Evolutionary conservation across 371 early-diverging fungal genomes (phyloP).

Genomic region (Mucor indicus): DNA sequence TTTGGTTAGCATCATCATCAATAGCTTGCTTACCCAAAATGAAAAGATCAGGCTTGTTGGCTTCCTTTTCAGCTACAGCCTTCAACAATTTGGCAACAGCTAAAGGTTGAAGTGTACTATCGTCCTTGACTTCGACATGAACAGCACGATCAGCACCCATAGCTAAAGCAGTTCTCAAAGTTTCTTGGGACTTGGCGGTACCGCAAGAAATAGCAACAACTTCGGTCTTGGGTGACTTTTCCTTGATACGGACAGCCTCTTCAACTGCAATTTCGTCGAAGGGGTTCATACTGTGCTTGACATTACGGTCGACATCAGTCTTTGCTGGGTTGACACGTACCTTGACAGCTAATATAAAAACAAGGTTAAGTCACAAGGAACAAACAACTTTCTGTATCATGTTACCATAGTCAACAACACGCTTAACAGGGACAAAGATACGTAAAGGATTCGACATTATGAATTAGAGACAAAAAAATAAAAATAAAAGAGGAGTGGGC

Average conservation of each 20-base stretch:
- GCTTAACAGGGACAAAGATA: conserved; percentile 92
- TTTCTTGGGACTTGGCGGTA: conserved; percentile 87
- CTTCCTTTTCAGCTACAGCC: conserved; percentile 84
- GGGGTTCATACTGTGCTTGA: conserved; percentile 99
- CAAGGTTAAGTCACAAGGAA: not conserved
- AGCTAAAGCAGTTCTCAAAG: conserved; percentile 94
- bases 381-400: not conserved
- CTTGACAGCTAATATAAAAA: conserved; percentile 75
- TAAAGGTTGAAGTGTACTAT: conserved; percentile 72
- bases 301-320: conserved; percentile 90
- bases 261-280: conserved; percentile 98
- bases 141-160: conserved; percentile 98
- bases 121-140: conserved; percentile 87
- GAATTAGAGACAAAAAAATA: not conserved
- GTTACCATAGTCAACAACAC: conserved; percentile 92
- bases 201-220: conserved; percentile 93
- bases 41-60: conserved; percentile 83
- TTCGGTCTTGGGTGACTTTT: conserved; percentile 67
- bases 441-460: conserved; percentile 55
- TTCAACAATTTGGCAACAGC: conserved; percentile 92
- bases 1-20: conserved; percentile 97
- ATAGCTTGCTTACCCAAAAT: conserved; percentile 98
- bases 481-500: conserved; percentile 5
- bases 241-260: conserved; percentile 93
- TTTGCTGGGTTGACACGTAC: conserved; percentile 91